Base-by-base conservation (phyloP, 257 asterid species). In the Petrea volubilis region DNA sequence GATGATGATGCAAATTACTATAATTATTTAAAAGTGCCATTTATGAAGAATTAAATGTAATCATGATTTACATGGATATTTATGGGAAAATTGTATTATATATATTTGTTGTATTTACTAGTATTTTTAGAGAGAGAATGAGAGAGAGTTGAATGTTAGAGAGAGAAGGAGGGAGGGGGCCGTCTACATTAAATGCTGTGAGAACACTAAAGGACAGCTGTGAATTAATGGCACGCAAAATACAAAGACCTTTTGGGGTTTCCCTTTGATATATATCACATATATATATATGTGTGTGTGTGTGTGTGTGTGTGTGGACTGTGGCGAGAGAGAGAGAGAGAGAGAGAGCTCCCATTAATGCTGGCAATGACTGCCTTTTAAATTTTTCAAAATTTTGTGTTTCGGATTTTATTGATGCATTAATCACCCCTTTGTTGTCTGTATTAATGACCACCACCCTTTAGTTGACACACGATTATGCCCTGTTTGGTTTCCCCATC, bases 201-300 rank as follows among this genome's bases (percentile, higher is more conserved):
- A 71, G 78, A 81, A 73, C 77, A 73, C 81, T 20, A 88, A 68
- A 57, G 81, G 88, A 81, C 90, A 86, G 89, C 85, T 81, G 79
- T 79, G 78, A 77, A 76, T 88, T 73, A 85, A 68, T 85, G 83
- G 80, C 24, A 72, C 36, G 74, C 71, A 67, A 70, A 68, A 70
- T 64, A 76, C 78, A 68, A 70, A 64, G 77, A 80, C 82, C 81
- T 64, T 77, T 80, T 74, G 76, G 86, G 86, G 65, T 74, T 65
- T 70, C 77, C 81, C 73, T 78, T 31, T 67, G 38, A 31, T 38
- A 38, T 38, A 66, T 66, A n/a, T n/a, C n/a, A n/a, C n/a, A n/a
- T n/a, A n/a, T n/a, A n/a, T n/a, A n/a, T n/a, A n/a, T n/a, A n/a
- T n/a, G n/a, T n/a, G n/a, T n/a, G n/a, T n/a, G n/a, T n/a, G n/a